Evolutionary conservation across 768 basidiomycete genomes (phyloP).

Genomic region (Suillus brevipes): DNA sequence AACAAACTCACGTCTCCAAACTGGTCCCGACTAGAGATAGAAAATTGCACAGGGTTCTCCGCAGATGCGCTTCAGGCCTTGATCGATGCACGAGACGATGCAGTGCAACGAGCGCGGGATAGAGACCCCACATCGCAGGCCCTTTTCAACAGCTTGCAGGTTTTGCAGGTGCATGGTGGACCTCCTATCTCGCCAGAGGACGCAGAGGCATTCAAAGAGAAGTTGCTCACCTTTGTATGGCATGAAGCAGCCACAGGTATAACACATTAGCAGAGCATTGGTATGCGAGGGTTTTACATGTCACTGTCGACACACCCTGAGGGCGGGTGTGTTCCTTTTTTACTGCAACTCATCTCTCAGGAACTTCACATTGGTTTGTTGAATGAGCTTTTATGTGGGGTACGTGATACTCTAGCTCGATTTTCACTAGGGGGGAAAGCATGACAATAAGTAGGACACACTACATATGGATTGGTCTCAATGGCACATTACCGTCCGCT

Average conservation of each 20-base stretch:
- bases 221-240: neutral
- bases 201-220: neutral
- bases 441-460: neutral
- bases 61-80: neutral
- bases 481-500: neutral
- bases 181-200: neutral
- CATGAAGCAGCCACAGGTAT: conserved; percentile 1
- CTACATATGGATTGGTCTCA: neutral
- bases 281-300: neutral
- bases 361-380: neutral
- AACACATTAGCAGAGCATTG: neutral
- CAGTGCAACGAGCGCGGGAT: neutral
- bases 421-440: too few relatives aligned
- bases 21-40: conserved; percentile 3
- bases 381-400: neutral
- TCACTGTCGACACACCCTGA: neutral
- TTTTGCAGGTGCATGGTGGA: neutral
- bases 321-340: neutral
- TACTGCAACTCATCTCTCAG: neutral
- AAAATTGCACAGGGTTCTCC: neutral
- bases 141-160: neutral
- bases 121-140: neutral
- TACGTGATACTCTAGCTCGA: neutral
- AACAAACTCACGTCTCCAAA: neutral
- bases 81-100: neutral